A percentile compares a stretch with the other conserved stretches of the same genome.
Conservation (phyloP, 345 rosid species). For the Cardiospermum halicacabum region DNA sequence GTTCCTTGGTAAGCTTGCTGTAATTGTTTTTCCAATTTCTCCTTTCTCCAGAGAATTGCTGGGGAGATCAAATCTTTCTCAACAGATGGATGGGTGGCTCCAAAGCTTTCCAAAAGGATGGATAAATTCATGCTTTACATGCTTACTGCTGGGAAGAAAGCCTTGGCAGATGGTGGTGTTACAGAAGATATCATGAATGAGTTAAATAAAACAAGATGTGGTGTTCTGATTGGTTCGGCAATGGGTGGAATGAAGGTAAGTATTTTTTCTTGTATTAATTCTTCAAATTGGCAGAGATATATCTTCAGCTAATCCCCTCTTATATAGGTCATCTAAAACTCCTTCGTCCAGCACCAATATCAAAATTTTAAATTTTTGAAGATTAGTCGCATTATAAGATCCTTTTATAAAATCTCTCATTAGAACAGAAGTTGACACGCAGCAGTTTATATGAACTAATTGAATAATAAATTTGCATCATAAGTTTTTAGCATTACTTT, state of each 20-base stretch:
- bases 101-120: constrained; percentile 87
- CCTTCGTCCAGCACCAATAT: too few relatives aligned
- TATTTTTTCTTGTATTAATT: constrained; percentile 1
- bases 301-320: too few relatives aligned
- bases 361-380: not conserved
- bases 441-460: not conserved
- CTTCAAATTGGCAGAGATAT: not conserved
- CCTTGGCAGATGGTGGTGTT: constrained; percentile 81
- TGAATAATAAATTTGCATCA: not conserved
- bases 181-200: constrained; percentile 73
- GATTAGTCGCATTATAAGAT: not conserved
- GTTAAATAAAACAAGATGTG: constrained; percentile 76
- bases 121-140: constrained; percentile 95
- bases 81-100: constrained; percentile 84
- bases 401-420: not conserved
- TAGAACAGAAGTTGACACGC: not conserved
- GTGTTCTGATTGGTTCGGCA: constrained; percentile 91
- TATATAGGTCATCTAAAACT: too few relatives aligned
- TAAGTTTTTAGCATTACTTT: not conserved
- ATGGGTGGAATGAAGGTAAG: constrained; percentile 94
- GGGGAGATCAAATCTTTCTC: constrained; percentile 87
- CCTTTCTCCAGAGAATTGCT: constrained; percentile 66
- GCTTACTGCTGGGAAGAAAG: constrained; percentile 94
- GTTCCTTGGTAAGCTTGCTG: constrained; percentile 8
- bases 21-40: constrained; percentile 7